Conservation (phyloP, 2,329 filamentous ascomycete genomes). For the Pseudonectria buxi region DNA sequence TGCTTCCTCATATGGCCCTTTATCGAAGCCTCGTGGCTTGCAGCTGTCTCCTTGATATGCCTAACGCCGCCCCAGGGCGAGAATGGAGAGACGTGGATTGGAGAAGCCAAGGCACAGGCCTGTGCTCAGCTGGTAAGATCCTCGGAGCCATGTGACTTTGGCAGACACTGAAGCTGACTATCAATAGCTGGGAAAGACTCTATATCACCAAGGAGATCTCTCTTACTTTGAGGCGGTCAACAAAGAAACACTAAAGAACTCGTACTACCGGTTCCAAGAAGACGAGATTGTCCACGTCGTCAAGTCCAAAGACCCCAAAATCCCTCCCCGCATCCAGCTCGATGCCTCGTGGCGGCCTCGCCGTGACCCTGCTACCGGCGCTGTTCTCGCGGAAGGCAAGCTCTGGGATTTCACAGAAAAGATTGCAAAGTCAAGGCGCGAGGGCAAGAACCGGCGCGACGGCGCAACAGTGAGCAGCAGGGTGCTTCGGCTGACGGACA, state of each 20-base stretch:
- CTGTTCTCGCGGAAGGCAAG: slow-evolving; percentile 61
- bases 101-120: slow-evolving; percentile 69
- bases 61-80: slow-evolving; percentile 62
- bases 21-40: slow-evolving; percentile 89
- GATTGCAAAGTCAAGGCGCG: slow-evolving; percentile 74
- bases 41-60: slow-evolving; percentile 80
- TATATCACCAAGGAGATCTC: slow-evolving; percentile 95
- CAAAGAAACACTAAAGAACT: slow-evolving; percentile 94
- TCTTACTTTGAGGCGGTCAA: slow-evolving; percentile 98
- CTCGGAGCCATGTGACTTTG: no score
- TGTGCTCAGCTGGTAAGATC: slow-evolving; percentile 66
- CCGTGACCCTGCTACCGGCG: slow-evolving; percentile 54
- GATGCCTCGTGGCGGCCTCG: slow-evolving; percentile 67
- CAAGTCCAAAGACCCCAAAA: slow-evolving; percentile 59
- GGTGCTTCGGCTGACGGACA: slow-evolving; percentile 70
- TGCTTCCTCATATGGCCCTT: slow-evolving; percentile 99
- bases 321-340: slow-evolving; percentile 58
- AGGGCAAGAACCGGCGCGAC: slow-evolving; percentile 95
- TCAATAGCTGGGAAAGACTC: slow-evolving; percentile 75
- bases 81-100: slow-evolving; percentile 69
- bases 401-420: slow-evolving; percentile 90
- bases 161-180: slow-evolving; percentile 5
- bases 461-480: slow-evolving; percentile 80
- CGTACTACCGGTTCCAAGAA: slow-evolving; percentile 80
- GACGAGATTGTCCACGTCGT: slow-evolving; percentile 79